Percentiles rank a stretch among this genome's conserved stretches.
phyloP scores from a whole-genome alignment of 345 rosid species.

The Ceriops decandra region DNA sequence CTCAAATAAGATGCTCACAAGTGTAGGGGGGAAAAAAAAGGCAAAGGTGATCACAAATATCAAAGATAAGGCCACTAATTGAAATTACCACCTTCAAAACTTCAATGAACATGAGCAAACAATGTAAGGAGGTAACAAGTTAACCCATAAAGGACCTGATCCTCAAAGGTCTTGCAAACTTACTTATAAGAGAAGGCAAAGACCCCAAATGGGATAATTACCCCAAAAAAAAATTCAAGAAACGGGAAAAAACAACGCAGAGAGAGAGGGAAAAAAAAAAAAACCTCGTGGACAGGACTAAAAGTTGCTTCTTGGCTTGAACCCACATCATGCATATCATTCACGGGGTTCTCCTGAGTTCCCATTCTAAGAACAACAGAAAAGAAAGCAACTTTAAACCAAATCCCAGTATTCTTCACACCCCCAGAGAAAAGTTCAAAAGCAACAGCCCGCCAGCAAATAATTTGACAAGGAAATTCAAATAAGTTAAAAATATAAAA shows the following conservation, averaged over 20 bases:
- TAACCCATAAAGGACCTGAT: background rate
- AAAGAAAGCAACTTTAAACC: background rate
- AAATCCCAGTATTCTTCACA: background rate
- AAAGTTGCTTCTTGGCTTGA: constrained; percentile 14
- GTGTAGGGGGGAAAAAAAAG: background rate
- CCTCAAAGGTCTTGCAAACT: background rate
- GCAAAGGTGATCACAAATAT: background rate
- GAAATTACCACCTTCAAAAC: background rate
- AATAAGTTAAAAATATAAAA: too few species aligned
- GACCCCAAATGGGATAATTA: background rate
- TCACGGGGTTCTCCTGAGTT: constrained; percentile 25
- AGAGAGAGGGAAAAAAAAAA: background rate
- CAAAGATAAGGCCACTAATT: background rate
- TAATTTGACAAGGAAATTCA: too few species aligned
- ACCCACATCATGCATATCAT: constrained; percentile 16
- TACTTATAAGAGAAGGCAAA: background rate
- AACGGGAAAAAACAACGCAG: background rate
- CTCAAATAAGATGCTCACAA: background rate
- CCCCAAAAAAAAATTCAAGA: background rate
- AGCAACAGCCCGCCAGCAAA: background rate
- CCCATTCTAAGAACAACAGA: constrained; percentile 20
- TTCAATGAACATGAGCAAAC: background rate
- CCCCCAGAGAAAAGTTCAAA: background rate
- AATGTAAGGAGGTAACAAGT: background rate
- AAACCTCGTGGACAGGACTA: constrained; percentile 28